These are phyloP conservation scores for Candida patagonica DNA, from an alignment of 805 yeast genomes.

Conservation along the genomic window DNA sequence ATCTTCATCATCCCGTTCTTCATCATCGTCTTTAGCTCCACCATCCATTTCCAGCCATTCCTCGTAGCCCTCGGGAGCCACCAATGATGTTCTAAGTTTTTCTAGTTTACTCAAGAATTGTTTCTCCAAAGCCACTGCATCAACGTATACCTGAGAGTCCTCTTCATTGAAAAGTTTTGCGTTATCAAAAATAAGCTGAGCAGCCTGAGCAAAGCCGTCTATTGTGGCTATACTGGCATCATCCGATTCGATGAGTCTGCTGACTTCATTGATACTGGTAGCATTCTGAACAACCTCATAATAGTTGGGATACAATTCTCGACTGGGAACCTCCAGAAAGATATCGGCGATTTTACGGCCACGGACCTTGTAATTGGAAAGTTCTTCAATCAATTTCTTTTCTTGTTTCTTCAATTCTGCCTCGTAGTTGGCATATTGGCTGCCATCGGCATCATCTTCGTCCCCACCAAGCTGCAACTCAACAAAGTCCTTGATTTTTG, in stretches of 20 bases:
- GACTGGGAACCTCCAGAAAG: constrained; percentile 65
- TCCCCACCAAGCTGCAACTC: constrained; percentile 30
- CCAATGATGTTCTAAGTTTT: constrained; percentile 15
- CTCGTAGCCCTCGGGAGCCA: constrained; percentile 7
- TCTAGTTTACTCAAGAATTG: constrained; percentile 32
- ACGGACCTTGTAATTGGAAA: constrained; percentile 35
- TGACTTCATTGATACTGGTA: constrained; percentile 57
- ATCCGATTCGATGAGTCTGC: constrained; percentile 37
- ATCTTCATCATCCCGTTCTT: constrained; percentile 5
- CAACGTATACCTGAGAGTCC: constrained; percentile 59
- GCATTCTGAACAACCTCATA: constrained; percentile 63
- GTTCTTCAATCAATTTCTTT: constrained; percentile 28
- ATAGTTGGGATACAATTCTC: constrained; percentile 70
- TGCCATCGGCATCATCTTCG: constrained; percentile 7
- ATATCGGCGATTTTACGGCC: constrained; percentile 53
- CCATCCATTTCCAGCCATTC: constrained; percentile 5
- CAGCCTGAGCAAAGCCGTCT: constrained; percentile 49
- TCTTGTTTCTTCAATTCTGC: constrained; percentile 17
- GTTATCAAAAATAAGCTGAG: constrained; percentile 60
- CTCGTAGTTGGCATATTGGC: background rate
- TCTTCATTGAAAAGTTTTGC: constrained; percentile 74
- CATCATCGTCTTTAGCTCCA: constrained; percentile 6
- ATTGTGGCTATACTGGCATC: constrained; percentile 48
- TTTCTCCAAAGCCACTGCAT: constrained; percentile 52
- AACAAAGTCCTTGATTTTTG: constrained; percentile 46